A percentile compares a stretch with the other conserved stretches of the same genome.
phyloP scores from a whole-genome alignment of 495 filamentous ascomycete species.

The Xylaria grammica region DNA sequence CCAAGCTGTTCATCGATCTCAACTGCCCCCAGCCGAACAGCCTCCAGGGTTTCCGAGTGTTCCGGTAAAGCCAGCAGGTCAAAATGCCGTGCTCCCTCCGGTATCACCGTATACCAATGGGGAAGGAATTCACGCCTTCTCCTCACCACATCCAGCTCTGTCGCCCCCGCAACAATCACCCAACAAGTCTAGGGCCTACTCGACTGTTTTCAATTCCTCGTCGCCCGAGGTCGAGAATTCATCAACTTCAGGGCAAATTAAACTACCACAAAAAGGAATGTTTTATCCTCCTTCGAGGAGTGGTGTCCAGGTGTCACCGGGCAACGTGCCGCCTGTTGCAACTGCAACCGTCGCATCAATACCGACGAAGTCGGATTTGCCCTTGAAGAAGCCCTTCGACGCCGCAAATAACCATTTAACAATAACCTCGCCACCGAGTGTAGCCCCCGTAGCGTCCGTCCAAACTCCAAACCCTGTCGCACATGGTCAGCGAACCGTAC shows the following conservation, averaged over 20 bases:
- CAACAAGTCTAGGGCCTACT: constrained; percentile 47
- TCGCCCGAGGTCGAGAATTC: constrained; percentile 26
- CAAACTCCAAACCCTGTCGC: constrained; percentile 27
- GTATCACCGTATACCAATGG: constrained; percentile 35
- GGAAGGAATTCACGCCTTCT: constrained; percentile 44
- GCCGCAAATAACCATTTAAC: constrained; percentile 28
- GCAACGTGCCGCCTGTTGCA: constrained; percentile 30
- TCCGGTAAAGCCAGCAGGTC: constrained; percentile 34
- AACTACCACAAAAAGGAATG: constrained; percentile 35
- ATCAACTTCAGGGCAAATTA: constrained; percentile 21
- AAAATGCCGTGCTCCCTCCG: constrained; percentile 25
- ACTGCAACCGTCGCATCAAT: constrained; percentile 25
- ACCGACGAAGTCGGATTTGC: constrained; percentile 29
- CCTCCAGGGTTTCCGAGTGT: constrained; percentile 16
- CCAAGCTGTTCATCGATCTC: constrained; percentile 22
- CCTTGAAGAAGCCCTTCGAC: constrained; percentile 34
- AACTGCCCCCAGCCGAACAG: constrained; percentile 17
- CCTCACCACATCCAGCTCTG: constrained; percentile 49
- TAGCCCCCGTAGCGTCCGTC: constrained; percentile 23
- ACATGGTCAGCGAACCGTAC: constrained; percentile 18
- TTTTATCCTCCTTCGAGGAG: constrained; percentile 35
- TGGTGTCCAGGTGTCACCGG: constrained; percentile 35
- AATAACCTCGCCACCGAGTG: constrained; percentile 28
- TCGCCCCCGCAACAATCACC: constrained; percentile 47
- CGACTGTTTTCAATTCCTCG: constrained; percentile 42